These are phyloP conservation scores for Gloeophyllum trabeum DNA, from an alignment of 768 basidiomycete species.

Conservation along the genomic window DNA sequence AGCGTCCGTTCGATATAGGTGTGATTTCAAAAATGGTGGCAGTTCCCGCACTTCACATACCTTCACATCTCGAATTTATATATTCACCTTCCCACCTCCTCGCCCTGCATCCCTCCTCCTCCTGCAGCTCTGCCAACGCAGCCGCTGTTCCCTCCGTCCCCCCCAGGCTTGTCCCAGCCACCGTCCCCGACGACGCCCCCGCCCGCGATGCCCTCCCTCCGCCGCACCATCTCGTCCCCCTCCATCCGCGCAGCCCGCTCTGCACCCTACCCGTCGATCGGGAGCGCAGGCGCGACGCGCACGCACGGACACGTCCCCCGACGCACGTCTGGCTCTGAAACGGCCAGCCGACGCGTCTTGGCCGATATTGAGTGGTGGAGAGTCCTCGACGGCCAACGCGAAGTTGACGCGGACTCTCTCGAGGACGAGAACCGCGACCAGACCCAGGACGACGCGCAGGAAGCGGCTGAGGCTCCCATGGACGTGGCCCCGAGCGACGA, in stretches of 20 bases:
- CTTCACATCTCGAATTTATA: background rate
- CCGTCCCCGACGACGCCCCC: constrained; percentile 22
- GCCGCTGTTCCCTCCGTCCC: too few species aligned
- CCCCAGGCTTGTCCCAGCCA: too few species aligned
- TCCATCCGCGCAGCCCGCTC: constrained; percentile 35
- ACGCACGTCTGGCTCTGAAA: constrained; percentile 62
- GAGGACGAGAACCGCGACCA: background rate
- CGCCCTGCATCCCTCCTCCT: background rate
- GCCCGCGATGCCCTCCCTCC: constrained; percentile 69
- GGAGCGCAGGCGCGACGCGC: constrained; percentile 20
- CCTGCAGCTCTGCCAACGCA: constrained; percentile 1
- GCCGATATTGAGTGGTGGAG: constrained; percentile 88
- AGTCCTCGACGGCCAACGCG: constrained; percentile 51
- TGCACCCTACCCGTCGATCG: constrained; percentile 45
- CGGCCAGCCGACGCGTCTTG: constrained; percentile 53
- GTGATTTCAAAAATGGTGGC: too few species aligned
- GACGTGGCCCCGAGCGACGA: too few species aligned
- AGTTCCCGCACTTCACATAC: background rate
- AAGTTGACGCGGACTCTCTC: constrained; percentile 23
- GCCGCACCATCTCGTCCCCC: constrained; percentile 64
- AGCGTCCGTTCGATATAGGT: too few species aligned
- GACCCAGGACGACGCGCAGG: too few species aligned
- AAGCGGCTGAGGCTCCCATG: too few species aligned
- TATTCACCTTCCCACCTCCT: background rate
- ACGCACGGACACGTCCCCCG: constrained; percentile 27